Percentiles rank a stretch among this genome's conserved stretches.
Evolutionary conservation across 2,329 filamentous ascomycete genomes (phyloP).

Genomic region (Verticillium nubilum): DNA sequence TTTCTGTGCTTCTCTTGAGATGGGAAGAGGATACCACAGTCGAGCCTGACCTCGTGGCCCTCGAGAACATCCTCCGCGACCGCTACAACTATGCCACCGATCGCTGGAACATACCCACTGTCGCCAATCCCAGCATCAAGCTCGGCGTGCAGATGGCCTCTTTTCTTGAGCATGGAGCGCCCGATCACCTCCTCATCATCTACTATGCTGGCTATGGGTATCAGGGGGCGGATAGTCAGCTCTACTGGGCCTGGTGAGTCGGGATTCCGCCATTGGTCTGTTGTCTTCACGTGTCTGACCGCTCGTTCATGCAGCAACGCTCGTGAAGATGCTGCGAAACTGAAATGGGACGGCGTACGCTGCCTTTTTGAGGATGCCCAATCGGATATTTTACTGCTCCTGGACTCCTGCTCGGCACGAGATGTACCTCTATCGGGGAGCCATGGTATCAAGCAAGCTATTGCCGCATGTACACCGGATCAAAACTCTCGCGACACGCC

Average conservation of each 20-base stretch:
- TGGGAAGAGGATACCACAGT: conserved; percentile 57
- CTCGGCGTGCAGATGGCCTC: conserved; percentile 54
- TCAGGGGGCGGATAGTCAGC: conserved; percentile 51
- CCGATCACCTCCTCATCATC: conserved; percentile 57
- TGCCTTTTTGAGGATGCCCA: conserved; percentile 58
- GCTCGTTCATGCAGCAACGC: conserved; percentile 39
- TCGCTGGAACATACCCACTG: conserved; percentile 55
- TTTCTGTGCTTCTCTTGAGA: conserved; percentile 54
- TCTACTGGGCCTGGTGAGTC: conserved; percentile 63
- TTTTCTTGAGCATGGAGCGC: conserved; percentile 52
- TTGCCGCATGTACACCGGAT: conserved; percentile 55
- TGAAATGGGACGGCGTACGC: conserved; percentile 60
- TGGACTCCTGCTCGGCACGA: conserved; percentile 56
- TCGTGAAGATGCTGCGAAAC: conserved; percentile 51
- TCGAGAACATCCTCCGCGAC: conserved; percentile 54
- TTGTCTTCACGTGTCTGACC: conserved; percentile 25
- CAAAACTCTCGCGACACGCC: conserved; percentile 36
- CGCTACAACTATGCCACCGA: conserved; percentile 57
- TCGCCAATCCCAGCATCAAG: conserved; percentile 54
- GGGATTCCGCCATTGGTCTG: neutral
- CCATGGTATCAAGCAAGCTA: conserved; percentile 55
- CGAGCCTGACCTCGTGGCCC: conserved; percentile 45
- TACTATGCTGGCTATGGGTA: conserved; percentile 61
- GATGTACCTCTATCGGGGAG: conserved; percentile 45
- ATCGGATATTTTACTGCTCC: conserved; percentile 56